Base-by-base conservation (phyloP, 257 asterid species). In the Penstemon eatonii region DNA sequence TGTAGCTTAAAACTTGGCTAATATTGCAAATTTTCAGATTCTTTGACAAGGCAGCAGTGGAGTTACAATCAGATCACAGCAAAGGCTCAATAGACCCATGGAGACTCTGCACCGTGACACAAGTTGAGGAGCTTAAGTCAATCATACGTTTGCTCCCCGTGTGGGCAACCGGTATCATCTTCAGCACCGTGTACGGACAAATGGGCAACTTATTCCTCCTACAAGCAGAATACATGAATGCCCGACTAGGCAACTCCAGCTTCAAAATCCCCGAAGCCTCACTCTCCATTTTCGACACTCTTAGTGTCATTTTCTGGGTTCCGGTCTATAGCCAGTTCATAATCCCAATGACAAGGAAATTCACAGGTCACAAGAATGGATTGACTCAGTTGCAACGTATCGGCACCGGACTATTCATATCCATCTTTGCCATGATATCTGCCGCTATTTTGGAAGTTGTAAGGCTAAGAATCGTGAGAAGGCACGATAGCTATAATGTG, bases 31-130 rank as follows among this genome's bases (percentile, higher is more conserved):
- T 68, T 46, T n/a, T 43, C 81, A 88, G 95, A 11, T 88, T 85
- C 79, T 85, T 88, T 12, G 95, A 88, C 79, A 84, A 85, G 78
- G 90, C 90, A 10, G 85, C 90, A 7, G 87, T 85, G 36, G 82
- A 77, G 73, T 33, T 42, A 33, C 82, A 73, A 42, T 59, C 79
- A 5, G 96, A 84, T 33, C 41, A 59, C 33, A 41, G 0, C 13
- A 79, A 77, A 3, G 80, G 72, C 37, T 46, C 81, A 6, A 39
- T 69, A 4, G 42, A 75, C 66, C 77, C 76, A 0, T 88, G 95
- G 95, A 77, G 82, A n/a, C 85, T 84, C 0, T 88, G 95, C 87
- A 82, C 90, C 0, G 84, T 88, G 54, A 84, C 92, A 2, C 92
- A 88, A 70, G 87, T 88, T 8, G 92, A 88, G 68, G 92, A 88